Base-by-base conservation (phyloP, 1,284 basidiomycete species). In the Cryptococcus hybrid region DNA sequence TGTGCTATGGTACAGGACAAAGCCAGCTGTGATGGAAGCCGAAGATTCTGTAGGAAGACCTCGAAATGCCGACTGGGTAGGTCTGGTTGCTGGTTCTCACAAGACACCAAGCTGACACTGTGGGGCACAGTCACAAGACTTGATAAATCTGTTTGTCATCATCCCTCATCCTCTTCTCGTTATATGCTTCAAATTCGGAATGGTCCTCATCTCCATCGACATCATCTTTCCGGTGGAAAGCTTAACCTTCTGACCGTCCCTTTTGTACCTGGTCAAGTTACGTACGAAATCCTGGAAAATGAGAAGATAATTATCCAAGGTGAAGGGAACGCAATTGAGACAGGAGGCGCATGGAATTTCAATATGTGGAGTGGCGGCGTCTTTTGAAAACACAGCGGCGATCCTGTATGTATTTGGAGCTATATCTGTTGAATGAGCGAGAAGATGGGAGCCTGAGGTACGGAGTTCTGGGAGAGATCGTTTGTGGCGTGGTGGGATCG, bases 301-400 rank as follows among this genome's bases (percentile, higher is more conserved):
- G 58, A 57, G 13, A 35, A 12, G 46, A 47, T 61, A 13, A 45
- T 74, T 7, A 52, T 74, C 4, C 34, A 53, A 13, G 74, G 65
- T 1, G 48, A 60, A 35, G 75, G 70, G 4, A 64, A 42, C 44
- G 52, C 58, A 5, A 73, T 77, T 43, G 49, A 45, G 24, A 56
- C 48, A 13, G 59, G 58, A n/a, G 48, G 53, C 3, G 44, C 37
- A 39, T 77, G 73, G 59, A 78, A 78, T 59, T 78, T 73, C 61
- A 78, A 78, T 61, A 68, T 76, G 59, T 78, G 77, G 77, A 71
- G 62, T 11, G 75, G 72, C n/a, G 15, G 46, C 6, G 49, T 57
- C 18, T 74, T 2, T 24, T 47, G 15, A 24, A 51, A 9, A 9
- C n/a, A n/a, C n/a, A n/a, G n/a, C n/a, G n/a, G n/a, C n/a, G n/a